These are phyloP conservation scores for Entomortierella beljakovae DNA, from an alignment of 192 early-diverging fungal genomes.

Conservation along the genomic window DNA sequence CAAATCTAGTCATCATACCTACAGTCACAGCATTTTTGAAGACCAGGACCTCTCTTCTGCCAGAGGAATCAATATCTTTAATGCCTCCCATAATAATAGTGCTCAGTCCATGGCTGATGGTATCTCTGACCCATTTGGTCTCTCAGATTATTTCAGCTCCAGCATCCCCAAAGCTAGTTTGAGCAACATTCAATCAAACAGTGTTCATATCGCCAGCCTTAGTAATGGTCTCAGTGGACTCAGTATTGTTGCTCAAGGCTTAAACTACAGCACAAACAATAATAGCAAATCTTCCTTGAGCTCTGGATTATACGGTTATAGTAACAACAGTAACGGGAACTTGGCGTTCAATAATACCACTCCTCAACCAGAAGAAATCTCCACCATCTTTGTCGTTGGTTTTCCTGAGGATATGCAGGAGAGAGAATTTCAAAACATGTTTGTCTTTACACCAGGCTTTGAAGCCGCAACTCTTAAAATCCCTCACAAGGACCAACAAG, in stretches of 20 bases:
- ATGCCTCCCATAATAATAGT: constrained; percentile 3
- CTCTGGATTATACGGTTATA: constrained; percentile 28
- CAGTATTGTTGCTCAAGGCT: constrained; percentile 17
- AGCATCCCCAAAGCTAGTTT: constrained; percentile 37
- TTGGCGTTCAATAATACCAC: background rate
- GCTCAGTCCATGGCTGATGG: constrained; percentile 4
- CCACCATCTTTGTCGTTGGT: constrained; percentile 99
- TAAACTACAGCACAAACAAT: background rate
- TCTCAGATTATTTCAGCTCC: constrained; percentile 51
- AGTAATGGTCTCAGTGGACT: constrained; percentile 39
- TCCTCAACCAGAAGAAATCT: constrained; percentile 83
- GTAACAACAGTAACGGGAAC: constrained; percentile 16
- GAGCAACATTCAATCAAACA: constrained; percentile 19
- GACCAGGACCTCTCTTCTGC: constrained; percentile 25
- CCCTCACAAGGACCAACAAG: constrained; percentile 73
- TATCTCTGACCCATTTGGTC: constrained; percentile 50
- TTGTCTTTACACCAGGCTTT: constrained; percentile 97
- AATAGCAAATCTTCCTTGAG: constrained; percentile 10
- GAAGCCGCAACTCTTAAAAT: constrained; percentile 97
- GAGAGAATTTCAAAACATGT: constrained; percentile 99
- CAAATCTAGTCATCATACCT: background rate
- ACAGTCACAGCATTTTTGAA: constrained; percentile 39
- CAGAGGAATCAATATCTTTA: constrained; percentile 49
- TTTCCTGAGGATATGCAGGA: constrained; percentile 99
- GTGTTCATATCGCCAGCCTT: constrained; percentile 43